Base-by-base conservation (phyloP, 164 flowering plant genomes). In the Cinnamomum micranthum region DNA sequence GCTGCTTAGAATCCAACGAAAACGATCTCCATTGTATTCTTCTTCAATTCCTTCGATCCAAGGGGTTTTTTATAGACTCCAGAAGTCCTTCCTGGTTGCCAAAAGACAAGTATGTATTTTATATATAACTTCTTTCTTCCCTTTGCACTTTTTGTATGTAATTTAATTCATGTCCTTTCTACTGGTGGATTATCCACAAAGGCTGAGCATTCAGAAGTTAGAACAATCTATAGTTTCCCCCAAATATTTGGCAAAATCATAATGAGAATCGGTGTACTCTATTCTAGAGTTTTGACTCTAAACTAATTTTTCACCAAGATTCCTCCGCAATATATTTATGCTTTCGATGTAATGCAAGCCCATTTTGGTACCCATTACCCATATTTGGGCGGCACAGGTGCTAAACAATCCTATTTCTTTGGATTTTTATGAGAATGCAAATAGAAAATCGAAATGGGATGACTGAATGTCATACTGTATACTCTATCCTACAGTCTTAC, bases 261-360 rank as follows among this genome's bases (percentile, higher is more conserved):
- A 55, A 31, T 50, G 19, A 31, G 33, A 31, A 31, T 31, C 5
- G 51, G 71, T 55, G 59, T 78, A 71, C 71, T 77, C 77, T 72
- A 63, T 67, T 73, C 76, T 50, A 52, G 73, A 73, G 55, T 64
- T 75, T 14, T 73, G 73, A 59, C 12, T 77, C 71, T 78, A 69
- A 70, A 51, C 52, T 31, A 23, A 55, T 66, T 71, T 73, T 70
- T 80, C 72, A 50, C 20, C 69, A n/a, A 50, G 67, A 27, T 77
- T 80, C 72, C 19, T 17, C 13, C 19, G 6, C 19, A 52, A 52
- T 12, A 14, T 52, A 52, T 52, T 13, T 12, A 52, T 52, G 19
- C 3, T 52, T 17, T 52, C 3, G 17, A 52, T 52, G 58, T 52
- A 52, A 52, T 52, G 4, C 3, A 17, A 13, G 58, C 58, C 19